Percentiles rank a stretch among this genome's conserved stretches.
phyloP scores from a whole-genome alignment of 2,329 filamentous ascomycete genomes.

The Sclerotinia nivalis region DNA sequence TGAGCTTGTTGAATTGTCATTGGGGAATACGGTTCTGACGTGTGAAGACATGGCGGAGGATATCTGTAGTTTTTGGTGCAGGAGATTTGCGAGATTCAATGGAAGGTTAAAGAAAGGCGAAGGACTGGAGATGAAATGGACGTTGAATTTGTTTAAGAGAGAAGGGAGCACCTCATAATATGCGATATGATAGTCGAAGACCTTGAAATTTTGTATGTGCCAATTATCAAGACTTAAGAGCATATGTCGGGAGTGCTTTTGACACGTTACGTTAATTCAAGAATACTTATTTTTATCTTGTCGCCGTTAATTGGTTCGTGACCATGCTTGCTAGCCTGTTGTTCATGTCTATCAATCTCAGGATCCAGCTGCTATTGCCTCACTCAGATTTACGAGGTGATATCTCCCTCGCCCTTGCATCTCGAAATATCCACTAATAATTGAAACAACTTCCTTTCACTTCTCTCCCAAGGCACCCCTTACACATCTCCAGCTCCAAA shows the following conservation, averaged over 20 bases:
- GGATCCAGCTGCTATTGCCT: not conserved
- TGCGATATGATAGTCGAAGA: not conserved
- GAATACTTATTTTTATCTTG: not conserved
- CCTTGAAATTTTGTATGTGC: too few species aligned
- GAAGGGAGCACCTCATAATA: not conserved
- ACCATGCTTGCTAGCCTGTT: not conserved
- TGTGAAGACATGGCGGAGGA: too few species aligned
- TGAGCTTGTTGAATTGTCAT: too few species aligned
- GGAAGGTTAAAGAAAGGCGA: not conserved
- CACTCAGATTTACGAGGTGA: not conserved
- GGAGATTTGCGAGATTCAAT: not conserved
- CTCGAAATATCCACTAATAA: constrained; percentile 1
- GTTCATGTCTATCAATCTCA: too few species aligned
- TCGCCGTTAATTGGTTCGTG: fast-evolving
- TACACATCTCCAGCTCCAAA: constrained; percentile 51
- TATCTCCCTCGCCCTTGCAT: not conserved
- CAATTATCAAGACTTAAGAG: too few species aligned
- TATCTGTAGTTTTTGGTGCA: too few species aligned
- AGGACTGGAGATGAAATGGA: not conserved
- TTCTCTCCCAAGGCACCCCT: constrained; percentile 43
- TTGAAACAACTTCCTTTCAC: not conserved
- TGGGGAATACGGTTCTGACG: too few species aligned
- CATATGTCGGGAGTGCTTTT: not conserved
- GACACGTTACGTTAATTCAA: not conserved
- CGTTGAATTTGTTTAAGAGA: not conserved